Conservation (phyloP, 305 asterid genomes). For the Fraxinus latifolia region DNA sequence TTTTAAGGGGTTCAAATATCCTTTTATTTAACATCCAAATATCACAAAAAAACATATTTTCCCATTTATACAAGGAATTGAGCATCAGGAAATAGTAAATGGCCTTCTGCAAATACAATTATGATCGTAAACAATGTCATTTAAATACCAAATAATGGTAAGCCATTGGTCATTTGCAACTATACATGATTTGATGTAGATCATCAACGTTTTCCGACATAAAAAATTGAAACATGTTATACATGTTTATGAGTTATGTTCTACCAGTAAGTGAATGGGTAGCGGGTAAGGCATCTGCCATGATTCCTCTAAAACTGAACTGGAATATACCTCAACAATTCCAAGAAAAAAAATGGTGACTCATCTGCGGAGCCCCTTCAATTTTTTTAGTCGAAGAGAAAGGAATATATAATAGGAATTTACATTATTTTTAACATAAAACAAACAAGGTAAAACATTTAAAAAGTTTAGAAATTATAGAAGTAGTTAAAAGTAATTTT, state of each 20-base stretch:
- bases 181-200: too few species aligned
- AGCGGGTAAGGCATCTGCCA: too few species aligned
- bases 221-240: background rate
- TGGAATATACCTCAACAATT: too few species aligned
- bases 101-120: background rate
- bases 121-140: background rate
- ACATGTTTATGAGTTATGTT: background rate
- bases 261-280: background rate
- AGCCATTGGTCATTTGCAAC: background rate
- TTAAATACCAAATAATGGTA: background rate
- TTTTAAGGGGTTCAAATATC: background rate
- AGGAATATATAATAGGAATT: background rate
- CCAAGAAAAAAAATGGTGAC: too few species aligned
- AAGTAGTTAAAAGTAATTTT: background rate
- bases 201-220: background rate
- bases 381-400: background rate
- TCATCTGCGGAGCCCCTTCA: too few species aligned
- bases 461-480: background rate
- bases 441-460: background rate
- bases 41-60: too few species aligned
- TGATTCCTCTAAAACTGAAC: too few species aligned
- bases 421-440: too few species aligned
- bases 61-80: background rate
- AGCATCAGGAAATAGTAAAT: background rate
- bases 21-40: background rate